Conservation (phyloP, 768 basidiomycete species). For the Clathrus columnatus region DNA sequence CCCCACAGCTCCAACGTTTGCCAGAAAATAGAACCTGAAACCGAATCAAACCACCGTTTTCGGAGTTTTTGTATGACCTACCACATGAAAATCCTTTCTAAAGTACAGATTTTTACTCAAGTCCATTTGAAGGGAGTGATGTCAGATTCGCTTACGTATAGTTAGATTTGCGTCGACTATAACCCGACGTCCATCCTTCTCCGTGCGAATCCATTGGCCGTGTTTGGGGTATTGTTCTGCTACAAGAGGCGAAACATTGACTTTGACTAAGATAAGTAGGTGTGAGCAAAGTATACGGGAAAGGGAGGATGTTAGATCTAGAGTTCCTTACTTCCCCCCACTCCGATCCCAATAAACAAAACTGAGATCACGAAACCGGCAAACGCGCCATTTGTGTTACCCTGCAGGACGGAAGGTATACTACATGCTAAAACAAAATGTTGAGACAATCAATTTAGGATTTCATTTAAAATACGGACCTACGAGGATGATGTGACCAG, state of each 20-base stretch:
- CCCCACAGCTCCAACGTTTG: constrained; percentile 3
- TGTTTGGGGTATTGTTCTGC: constrained; percentile 9
- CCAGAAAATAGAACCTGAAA: constrained; percentile 8
- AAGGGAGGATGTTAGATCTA: neutral
- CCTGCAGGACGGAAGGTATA: constrained; percentile 6
- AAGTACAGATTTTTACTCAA: no score
- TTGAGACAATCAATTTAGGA: neutral
- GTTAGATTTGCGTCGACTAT: constrained; percentile 8
- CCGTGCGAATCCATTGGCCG: constrained; percentile 9
- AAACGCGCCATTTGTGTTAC: constrained; percentile 7
- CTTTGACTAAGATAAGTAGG: neutral
- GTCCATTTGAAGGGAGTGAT: neutral
- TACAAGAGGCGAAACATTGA: constrained; percentile 8
- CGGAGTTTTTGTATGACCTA: neutral
- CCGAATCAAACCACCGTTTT: neutral
- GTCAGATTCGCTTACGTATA: constrained; percentile 1
- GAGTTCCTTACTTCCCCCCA: constrained; percentile 4
- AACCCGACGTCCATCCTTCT: constrained; percentile 5
- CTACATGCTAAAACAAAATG: constrained; percentile 4
- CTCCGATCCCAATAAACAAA: constrained; percentile 7
- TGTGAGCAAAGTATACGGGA: no score
- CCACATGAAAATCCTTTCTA: constrained; percentile 11
- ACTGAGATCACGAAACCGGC: constrained; percentile 7
- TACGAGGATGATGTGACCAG: constrained; percentile 6
- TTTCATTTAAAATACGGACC: neutral